A percentile compares a stretch with the other conserved stretches of the same genome.
Conservation (phyloP, 2,329 filamentous ascomycete species). For the Fusarium irregulare region DNA sequence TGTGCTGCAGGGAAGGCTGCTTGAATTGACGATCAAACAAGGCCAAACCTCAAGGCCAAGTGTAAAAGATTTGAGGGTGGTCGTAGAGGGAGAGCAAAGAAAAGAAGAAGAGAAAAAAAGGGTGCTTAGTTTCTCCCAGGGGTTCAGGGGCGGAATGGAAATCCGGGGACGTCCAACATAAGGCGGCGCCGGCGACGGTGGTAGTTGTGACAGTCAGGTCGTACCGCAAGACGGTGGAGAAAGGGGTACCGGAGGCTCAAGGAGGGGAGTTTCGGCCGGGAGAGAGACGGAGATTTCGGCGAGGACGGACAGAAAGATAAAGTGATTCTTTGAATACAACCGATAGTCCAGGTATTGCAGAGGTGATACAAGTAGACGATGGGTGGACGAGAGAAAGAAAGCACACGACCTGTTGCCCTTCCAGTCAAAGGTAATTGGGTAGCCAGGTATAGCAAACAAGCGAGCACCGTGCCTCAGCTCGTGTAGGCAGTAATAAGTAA, state of each 20-base stretch:
- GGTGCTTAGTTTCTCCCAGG: constrained; percentile 33
- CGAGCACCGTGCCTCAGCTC: constrained; percentile 5
- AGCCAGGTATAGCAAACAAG: neutral
- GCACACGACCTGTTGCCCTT: constrained; percentile 57
- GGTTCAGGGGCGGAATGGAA: constrained; percentile 36
- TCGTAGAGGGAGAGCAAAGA: neutral
- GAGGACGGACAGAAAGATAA: constrained; percentile 15
- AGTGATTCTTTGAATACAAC: neutral
- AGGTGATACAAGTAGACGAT: neutral
- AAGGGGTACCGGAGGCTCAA: constrained; percentile 39
- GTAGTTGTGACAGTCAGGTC: constrained; percentile 11
- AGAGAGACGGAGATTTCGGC: constrained; percentile 26
- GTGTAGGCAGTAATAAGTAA: constrained; percentile 10
- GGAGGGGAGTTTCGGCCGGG: constrained; percentile 17
- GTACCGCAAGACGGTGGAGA: constrained; percentile 33
- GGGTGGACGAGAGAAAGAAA: constrained; percentile 30
- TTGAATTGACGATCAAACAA: constrained; percentile 12
- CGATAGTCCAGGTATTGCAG: neutral
- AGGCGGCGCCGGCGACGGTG: constrained; percentile 42
- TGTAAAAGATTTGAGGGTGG: neutral
- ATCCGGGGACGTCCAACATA: constrained; percentile 35
- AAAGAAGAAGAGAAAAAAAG: neutral
- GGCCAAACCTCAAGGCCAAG: constrained; percentile 7
- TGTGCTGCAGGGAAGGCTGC: neutral
- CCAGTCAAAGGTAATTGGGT: constrained; percentile 38